Conservation (phyloP, 768 basidiomycete genomes). For the Trametes elegans region DNA sequence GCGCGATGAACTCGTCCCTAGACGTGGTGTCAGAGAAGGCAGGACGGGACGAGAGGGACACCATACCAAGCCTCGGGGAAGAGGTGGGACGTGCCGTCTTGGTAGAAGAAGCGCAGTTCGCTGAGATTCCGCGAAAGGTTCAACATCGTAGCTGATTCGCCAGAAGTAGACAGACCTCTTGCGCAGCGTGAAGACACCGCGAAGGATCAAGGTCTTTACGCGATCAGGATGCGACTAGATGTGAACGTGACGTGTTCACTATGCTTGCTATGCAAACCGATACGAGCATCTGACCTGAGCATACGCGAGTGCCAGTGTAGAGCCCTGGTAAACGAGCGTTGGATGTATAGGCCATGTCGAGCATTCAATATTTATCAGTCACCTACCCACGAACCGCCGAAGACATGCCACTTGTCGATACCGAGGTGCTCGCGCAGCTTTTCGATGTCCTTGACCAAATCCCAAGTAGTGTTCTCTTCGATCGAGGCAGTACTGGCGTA, state of each 20-base stretch:
- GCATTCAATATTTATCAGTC: not conserved
- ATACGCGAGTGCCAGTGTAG: constrained; percentile 83
- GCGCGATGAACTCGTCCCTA: constrained; percentile 82
- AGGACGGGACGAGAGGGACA: not conserved
- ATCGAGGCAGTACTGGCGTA: constrained; percentile 59
- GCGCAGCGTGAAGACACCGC: constrained; percentile 87
- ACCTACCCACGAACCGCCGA: constrained; percentile 88
- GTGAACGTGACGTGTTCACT: no score
- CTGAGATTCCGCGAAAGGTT: constrained; percentile 25
- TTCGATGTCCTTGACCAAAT: constrained; percentile 89
- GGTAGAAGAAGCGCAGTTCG: constrained; percentile 92
- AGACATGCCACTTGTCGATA: constrained; percentile 90
- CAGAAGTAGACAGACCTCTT: constrained; percentile 49
- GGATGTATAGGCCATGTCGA: not conserved
- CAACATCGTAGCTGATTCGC: not conserved
- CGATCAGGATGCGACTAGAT: constrained; percentile 73
- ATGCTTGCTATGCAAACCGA: not conserved
- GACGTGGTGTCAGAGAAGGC: not conserved
- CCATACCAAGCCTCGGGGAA: constrained; percentile 87
- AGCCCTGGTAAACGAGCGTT: constrained; percentile 49
- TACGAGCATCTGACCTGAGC: constrained; percentile 54
- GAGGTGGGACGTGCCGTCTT: constrained; percentile 75
- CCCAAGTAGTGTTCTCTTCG: constrained; percentile 93
- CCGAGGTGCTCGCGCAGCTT: constrained; percentile 70
- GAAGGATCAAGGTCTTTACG: constrained; percentile 75